These are phyloP conservation scores for Hibiscus mutabilis DNA, from an alignment of 345 rosid genomes.

Conservation along the genomic window DNA sequence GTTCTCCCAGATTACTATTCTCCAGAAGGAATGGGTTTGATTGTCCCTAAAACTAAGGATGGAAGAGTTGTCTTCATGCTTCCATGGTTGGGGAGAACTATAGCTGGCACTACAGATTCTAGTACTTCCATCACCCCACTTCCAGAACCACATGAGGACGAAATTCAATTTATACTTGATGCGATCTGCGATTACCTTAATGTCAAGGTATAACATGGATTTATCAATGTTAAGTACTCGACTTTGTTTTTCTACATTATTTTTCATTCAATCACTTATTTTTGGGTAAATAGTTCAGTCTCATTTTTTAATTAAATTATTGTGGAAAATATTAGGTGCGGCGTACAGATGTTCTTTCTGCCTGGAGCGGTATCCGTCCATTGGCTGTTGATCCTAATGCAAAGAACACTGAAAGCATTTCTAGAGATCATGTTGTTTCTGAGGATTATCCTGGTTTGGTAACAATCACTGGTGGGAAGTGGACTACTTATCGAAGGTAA, in stretches of 20 bases:
- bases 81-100: conserved; percentile 97
- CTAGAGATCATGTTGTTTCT: conserved; percentile 88
- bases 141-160: conserved; percentile 97
- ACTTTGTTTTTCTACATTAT: conserved; percentile 2
- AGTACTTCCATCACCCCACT: conserved; percentile 65
- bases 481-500: conserved; percentile 97
- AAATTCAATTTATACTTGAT: conserved; percentile 92
- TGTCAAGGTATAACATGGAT: conserved; percentile 49
- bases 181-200: conserved; percentile 88
- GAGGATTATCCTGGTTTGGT: conserved; percentile 93
- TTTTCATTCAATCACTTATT: not conserved
- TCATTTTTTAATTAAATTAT: conserved; percentile 12
- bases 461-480: conserved; percentile 97
- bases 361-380: conserved; percentile 99
- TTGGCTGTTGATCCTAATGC: conserved; percentile 84
- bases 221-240: not conserved
- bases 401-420: conserved; percentile 88
- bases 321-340: conserved; percentile 52
- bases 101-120: conserved; percentile 98
- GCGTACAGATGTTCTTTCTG: conserved; percentile 90
- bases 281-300: not conserved
- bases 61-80: conserved; percentile 97
- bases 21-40: conserved; percentile 99
- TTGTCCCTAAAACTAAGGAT: conserved; percentile 98
- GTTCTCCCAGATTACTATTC: conserved; percentile 97